These are phyloP conservation scores for Carpinus viminea DNA, from an alignment of 306 rosid genomes.

Conservation along the genomic window DNA sequence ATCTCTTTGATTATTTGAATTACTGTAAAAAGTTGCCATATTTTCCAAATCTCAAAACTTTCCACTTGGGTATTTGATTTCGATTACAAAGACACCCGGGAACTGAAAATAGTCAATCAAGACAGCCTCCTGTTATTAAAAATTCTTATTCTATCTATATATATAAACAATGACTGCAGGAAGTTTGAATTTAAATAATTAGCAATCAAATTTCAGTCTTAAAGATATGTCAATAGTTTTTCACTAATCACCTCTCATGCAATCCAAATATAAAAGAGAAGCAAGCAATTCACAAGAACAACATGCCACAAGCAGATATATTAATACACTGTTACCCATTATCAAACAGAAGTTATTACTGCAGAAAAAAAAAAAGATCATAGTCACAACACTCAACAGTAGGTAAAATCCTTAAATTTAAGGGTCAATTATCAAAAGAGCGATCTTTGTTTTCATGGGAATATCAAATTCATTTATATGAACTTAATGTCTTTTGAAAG, in stretches of 20 bases:
- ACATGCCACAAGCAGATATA: neutral
- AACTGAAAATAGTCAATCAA: slow-evolving; percentile 14
- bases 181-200: neutral
- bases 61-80: slow-evolving; percentile 15
- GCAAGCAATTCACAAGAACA: slow-evolving; percentile 1
- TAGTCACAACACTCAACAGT: neutral
- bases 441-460: neutral
- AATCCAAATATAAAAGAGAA: slow-evolving; percentile 8
- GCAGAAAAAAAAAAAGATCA: neutral
- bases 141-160: neutral
- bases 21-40: slow-evolving; percentile 62
- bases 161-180: neutral
- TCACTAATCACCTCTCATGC: slow-evolving; percentile 11
- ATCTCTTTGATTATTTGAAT: slow-evolving; percentile 53
- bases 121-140: slow-evolving; percentile 1
- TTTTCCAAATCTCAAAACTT: slow-evolving; percentile 32
- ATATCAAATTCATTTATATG: neutral
- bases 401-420: neutral
- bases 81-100: slow-evolving; percentile 19
- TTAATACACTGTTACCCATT: neutral
- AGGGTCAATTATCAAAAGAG: slow-evolving; percentile 5
- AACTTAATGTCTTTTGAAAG: neutral
- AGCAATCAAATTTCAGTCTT: neutral
- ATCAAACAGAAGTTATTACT: slow-evolving; percentile 3
- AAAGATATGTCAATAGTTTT: neutral